Evolutionary conservation across 2,329 filamentous ascomycete species (phyloP).

Genomic region (Fusarium clavum): DNA sequence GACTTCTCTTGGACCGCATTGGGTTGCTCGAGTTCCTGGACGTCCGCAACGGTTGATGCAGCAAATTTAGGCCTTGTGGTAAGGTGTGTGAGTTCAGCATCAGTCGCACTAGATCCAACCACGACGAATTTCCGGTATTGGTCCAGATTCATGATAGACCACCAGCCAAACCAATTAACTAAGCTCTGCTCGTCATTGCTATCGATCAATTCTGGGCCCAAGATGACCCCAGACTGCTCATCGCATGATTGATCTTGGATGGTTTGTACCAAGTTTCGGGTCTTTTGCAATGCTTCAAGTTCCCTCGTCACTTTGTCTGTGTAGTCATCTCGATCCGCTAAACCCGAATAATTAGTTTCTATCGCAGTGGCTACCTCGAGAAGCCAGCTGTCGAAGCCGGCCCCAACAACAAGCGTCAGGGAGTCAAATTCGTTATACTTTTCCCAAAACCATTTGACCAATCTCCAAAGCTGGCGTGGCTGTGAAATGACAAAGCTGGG

Average conservation of each 20-base stretch:
- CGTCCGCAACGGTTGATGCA: slow-evolving; percentile 49
- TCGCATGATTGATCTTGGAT: slow-evolving; percentile 34
- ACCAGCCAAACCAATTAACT: slow-evolving; percentile 72
- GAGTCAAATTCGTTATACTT: slow-evolving; percentile 17
- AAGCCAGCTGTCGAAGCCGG: slow-evolving; percentile 48
- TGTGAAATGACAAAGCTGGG: slow-evolving; percentile 57
- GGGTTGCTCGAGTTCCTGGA: slow-evolving; percentile 26
- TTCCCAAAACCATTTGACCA: slow-evolving; percentile 54
- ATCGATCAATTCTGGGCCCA: slow-evolving; percentile 62
- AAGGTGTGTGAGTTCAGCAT: slow-evolving; percentile 42
- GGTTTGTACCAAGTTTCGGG: slow-evolving; percentile 31
- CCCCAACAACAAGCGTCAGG: slow-evolving; percentile 49
- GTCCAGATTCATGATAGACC: slow-evolving; percentile 63
- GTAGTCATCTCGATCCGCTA: not conserved
- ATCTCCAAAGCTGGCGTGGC: slow-evolving; percentile 49
- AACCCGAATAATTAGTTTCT: not conserved
- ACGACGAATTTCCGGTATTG: slow-evolving; percentile 66
- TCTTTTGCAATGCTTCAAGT: slow-evolving; percentile 42
- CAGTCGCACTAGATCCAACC: slow-evolving; percentile 58
- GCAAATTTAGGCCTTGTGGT: slow-evolving; percentile 49
- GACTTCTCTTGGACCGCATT: not conserved
- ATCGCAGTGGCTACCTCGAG: slow-evolving; percentile 45
- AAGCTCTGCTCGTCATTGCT: slow-evolving; percentile 71
- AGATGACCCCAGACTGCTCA: slow-evolving; percentile 52
- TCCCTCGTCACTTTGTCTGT: slow-evolving; percentile 2